Evolutionary conservation across 106 monocot genomes (phyloP), one percentile per base, ranked within the genome.

Genomic region (Triglochin maritima): DNA sequence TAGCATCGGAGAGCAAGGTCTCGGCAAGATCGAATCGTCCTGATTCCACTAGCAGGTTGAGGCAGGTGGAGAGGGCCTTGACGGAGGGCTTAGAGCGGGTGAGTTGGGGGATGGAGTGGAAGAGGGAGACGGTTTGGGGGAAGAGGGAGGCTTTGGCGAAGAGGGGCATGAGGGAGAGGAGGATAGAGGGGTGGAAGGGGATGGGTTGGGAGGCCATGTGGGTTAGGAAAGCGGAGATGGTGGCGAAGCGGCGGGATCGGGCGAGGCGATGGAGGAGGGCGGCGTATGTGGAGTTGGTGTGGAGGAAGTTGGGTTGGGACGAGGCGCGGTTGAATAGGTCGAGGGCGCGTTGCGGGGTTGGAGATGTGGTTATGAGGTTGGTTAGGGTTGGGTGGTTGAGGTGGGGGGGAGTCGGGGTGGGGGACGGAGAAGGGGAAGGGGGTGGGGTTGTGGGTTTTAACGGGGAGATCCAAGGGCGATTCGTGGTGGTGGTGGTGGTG

Each of bases 261-360:
- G 87, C 87, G 58, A 91, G 88, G 61, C 76, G 71, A 75, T 75
- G 76, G 77, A 96, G 85, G 68, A 96, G 50, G 57, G 95, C 81
- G 59, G 83, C 77, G 71, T 75, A 89, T 65, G 94, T 90, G 72
- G 77, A 57, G 79, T 81, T 79, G 81, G 80, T 85, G 87, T 90
- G 87, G 68, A 58, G 15, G 85, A 88, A 87, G 60, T 87, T 82
- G 11, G 67, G 81, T 58, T 85, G 87, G 29, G 29, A 11, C 49
- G 79, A 61, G 61, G 72, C 75, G 46, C 75, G 69, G 80, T 87
- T 89, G 81, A 94, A 94, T 80, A 89, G 29, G 79, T 90, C 82
- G 10, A 94, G 84, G 51, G 89, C 84, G n/a, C 56, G 64, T 63
- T 94, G 87, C 1, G 89, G 89, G 77, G 73, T 68, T 29, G 76